Conservation (phyloP, 495 filamentous ascomycete genomes). For the Pseudomonodictys pantanalensis region DNA sequence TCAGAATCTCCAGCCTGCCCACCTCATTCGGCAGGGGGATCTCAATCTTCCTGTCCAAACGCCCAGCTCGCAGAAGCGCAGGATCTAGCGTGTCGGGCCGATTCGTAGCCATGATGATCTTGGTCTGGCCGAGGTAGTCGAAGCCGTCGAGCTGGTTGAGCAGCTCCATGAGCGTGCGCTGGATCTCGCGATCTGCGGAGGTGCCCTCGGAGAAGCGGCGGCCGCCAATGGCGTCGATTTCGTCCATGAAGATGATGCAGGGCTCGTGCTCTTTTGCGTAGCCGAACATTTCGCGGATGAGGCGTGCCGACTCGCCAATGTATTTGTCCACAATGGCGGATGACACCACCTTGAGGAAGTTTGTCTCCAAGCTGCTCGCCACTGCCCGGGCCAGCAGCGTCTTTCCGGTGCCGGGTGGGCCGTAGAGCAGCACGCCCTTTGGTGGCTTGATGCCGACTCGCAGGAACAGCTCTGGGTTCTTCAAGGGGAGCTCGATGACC, state of each 20-base stretch:
- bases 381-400: constrained; percentile 93
- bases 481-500: constrained; percentile 96
- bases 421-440: constrained; percentile 95
- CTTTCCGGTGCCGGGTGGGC: constrained; percentile 97
- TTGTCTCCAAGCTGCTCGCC: constrained; percentile 94
- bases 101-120: constrained; percentile 99
- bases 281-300: constrained; percentile 99
- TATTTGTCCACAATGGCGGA: constrained; percentile 99
- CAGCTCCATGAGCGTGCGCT: constrained; percentile 97
- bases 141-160: constrained; percentile 99
- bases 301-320: constrained; percentile 94
- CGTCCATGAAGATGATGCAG: constrained; percentile 99
- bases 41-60: constrained; percentile 97
- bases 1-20: constrained; percentile 93
- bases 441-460: constrained; percentile 98
- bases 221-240: constrained; percentile 98
- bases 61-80: constrained; percentile 86
- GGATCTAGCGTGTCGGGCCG: constrained; percentile 97
- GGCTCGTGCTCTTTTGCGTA: constrained; percentile 99
- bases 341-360: constrained; percentile 98
- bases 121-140: constrained; percentile 98
- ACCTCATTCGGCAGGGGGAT: constrained; percentile 99
- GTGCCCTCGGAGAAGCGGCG: constrained; percentile 98
- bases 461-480: constrained; percentile 97
- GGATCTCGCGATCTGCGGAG: constrained; percentile 96